Percentiles rank a stretch among this genome's conserved stretches.
phyloP scores from a whole-genome alignment of 2,329 filamentous ascomycete species.

The Nemania serpens region DNA sequence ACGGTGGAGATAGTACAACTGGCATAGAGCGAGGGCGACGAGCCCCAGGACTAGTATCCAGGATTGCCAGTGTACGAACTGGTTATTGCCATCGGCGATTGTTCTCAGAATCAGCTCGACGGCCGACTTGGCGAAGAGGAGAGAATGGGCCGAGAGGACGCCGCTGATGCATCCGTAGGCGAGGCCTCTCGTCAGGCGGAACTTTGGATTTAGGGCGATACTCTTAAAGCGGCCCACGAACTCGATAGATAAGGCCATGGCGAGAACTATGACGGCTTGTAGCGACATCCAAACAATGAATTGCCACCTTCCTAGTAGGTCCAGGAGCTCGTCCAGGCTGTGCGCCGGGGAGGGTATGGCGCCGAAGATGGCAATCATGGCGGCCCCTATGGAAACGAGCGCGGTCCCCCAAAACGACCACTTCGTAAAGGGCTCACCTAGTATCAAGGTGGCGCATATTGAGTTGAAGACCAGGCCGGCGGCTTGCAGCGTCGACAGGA shows the following conservation, averaged over 20 bases:
- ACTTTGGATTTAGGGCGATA: constrained; percentile 64
- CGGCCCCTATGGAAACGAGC: constrained; percentile 84
- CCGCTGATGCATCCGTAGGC: constrained; percentile 89
- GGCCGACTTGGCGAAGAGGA: constrained; percentile 93
- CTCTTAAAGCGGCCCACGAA: constrained; percentile 57
- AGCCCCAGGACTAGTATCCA: constrained; percentile 89
- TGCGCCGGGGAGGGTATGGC: constrained; percentile 93
- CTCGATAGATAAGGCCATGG: constrained; percentile 68
- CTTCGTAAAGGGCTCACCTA: constrained; percentile 90
- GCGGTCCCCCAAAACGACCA: constrained; percentile 91
- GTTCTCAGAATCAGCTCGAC: constrained; percentile 92
- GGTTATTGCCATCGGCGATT: constrained; percentile 81
- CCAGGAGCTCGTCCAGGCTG: constrained; percentile 78
- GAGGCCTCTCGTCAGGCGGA: constrained; percentile 80
- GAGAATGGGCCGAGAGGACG: constrained; percentile 88
- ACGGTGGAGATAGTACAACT: constrained; percentile 93
- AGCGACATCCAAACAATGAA: constrained; percentile 90
- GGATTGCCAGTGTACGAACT: constrained; percentile 94
- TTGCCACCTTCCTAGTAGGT: constrained; percentile 70
- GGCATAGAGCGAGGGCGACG: constrained; percentile 79
- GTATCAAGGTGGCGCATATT: constrained; percentile 90
- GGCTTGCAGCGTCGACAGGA: constrained; percentile 92
- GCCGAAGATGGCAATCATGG: constrained; percentile 91
- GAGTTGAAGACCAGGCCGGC: constrained; percentile 98
- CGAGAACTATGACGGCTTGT: constrained; percentile 73